Base-by-base conservation (phyloP, 1,139 yeast genomes). In the Yamadazyma dushanensis region DNA sequence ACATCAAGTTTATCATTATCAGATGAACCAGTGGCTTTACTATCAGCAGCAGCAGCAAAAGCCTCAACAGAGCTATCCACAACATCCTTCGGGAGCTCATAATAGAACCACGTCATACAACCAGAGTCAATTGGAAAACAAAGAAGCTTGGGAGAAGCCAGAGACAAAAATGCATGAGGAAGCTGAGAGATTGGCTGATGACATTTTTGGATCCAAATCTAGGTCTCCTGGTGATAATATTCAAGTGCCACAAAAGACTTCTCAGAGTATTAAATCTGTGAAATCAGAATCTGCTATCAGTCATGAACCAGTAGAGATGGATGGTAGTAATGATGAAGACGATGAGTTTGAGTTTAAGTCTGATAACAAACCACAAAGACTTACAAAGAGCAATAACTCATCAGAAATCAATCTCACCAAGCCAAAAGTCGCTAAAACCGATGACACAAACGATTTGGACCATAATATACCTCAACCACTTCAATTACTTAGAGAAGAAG, bases 111-210 rank as follows among this genome's bases (percentile, higher is more conserved):
- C 13, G 15, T 24, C 29, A 9, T 7, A 19, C 3, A 26, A 15
- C 29, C 19, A 15, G n/a, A 26, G 29, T 6, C 59, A 56, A 15
- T 57, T 57, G 28, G 61, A 58, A 22, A 53, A 47, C 34, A 61
- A 59, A 32, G 73, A 68, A 39, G 70, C 73, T 0, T 67, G 74
- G 74, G 63, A 64, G 41, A 48, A 30, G n/a, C 43, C 35, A 27
- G 36, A 46, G 13, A 36, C 50, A 1, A 44, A 40, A n/a, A 49
- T 50, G 8, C 54, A 54, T 28, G 47, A 42, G 26, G 55, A 59
- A 35, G 69, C 75, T 1, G 71, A 61, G 38, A 60, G 55, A 37
- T 53, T 70, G 34, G 74, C 61, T 0, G 73, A 70, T 40, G 74
- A 66, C 43, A 68, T 70, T 7, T 70, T 69, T 44, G 50, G 42